Conservation (phyloP, 441 rosid species). For the Geranium incanum region DNA sequence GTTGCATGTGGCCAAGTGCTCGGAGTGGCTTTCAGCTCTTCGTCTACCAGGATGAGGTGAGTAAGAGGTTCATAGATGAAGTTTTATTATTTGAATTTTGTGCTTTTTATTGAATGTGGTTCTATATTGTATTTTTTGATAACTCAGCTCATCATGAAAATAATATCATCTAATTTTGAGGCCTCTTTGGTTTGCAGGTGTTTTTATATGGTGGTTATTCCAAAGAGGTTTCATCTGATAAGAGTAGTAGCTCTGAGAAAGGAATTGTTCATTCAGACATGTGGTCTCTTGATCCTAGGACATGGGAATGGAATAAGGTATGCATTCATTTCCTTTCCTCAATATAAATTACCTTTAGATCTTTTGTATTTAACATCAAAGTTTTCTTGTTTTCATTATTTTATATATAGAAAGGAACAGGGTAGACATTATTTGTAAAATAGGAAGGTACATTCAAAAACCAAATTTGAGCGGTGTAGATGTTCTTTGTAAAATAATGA, state of each 20-base stretch:
- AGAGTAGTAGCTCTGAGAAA: constrained; percentile 59
- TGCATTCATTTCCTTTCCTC: constrained; percentile 19
- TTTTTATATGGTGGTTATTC: constrained; percentile 91
- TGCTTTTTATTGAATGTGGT: background rate
- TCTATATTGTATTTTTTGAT: background rate
- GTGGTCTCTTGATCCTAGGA: constrained; percentile 96
- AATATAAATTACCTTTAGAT: background rate
- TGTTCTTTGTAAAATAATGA: background rate
- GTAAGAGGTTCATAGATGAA: constrained; percentile 16
- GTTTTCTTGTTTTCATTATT: background rate
- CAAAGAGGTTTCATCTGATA: constrained; percentile 81
- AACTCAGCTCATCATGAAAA: background rate
- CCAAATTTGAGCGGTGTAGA: background rate
- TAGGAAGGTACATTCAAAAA: background rate
- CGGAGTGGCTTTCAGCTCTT: constrained; percentile 92
- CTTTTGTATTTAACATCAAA: background rate
- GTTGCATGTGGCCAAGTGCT: constrained; percentile 90
- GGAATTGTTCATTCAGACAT: constrained; percentile 86
- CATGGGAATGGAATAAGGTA: constrained; percentile 99
- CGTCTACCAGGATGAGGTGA: constrained; percentile 82
- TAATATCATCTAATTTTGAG: background rate
- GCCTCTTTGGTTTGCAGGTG: constrained; percentile 40
- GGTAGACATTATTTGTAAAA: background rate
- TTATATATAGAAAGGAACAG: background rate
- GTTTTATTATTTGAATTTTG: background rate